phyloP scores from a whole-genome alignment of 164 flowering plant genomes.

The Macadamia tetraphylla region DNA sequence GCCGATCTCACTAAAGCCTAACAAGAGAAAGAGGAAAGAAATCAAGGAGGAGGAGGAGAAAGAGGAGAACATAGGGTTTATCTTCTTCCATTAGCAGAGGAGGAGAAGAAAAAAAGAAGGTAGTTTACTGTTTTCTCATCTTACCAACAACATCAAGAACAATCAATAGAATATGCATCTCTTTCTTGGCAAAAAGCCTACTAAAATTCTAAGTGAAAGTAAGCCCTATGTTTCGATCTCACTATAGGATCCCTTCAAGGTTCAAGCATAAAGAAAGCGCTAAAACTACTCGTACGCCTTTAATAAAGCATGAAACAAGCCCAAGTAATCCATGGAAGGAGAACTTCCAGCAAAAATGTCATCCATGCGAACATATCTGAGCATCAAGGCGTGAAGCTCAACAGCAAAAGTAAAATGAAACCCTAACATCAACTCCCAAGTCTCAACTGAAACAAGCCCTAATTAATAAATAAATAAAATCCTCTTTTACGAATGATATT shows the following conservation, averaged over 20 bases:
- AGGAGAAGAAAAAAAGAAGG: too few relatives aligned
- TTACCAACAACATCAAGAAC: constrained; percentile 99
- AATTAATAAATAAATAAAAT: background rate
- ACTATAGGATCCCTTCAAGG: constrained; percentile 16
- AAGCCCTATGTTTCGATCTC: constrained; percentile 61
- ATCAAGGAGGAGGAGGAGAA: too few relatives aligned
- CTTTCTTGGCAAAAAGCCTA: constrained; percentile 94
- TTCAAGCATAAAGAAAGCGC: background rate
- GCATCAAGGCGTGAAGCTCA: background rate
- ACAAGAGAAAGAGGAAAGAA: too few relatives aligned
- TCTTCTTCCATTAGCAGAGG: too few relatives aligned
- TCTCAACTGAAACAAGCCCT: too few relatives aligned
- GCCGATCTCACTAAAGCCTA: too few relatives aligned
- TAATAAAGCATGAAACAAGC: background rate
- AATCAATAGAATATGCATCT: constrained; percentile 92
- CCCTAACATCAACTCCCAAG: background rate
- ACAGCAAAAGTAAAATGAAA: background rate
- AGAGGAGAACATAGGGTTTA: too few relatives aligned
- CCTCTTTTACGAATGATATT: background rate
- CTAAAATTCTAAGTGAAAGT: constrained; percentile 88
- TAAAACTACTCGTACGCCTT: background rate
- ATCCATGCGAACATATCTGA: background rate
- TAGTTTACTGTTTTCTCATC: constrained; percentile 14
- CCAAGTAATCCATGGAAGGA: background rate
- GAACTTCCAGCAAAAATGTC: background rate